Evolutionary conservation across 208 protist genomes (phyloP).

Genomic region (Trypanosoma theileri): DNA sequence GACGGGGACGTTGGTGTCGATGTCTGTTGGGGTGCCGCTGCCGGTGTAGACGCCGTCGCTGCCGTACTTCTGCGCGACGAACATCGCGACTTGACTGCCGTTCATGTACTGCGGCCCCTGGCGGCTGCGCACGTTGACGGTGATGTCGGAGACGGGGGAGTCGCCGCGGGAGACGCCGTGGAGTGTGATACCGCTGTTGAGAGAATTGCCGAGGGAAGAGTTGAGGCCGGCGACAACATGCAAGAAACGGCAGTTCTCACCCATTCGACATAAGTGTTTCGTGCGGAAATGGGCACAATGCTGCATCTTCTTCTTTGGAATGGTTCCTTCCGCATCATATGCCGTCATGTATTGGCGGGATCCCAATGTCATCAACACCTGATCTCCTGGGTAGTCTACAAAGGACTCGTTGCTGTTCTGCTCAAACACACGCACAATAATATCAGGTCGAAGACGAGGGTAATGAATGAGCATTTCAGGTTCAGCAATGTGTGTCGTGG

Average conservation of each 20-base stretch:
- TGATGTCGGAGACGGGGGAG: constrained; percentile 29
- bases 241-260: constrained; percentile 73
- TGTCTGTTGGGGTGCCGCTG: too few relatives aligned
- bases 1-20: too few relatives aligned
- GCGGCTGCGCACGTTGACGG: constrained; percentile 14
- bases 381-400: constrained; percentile 48
- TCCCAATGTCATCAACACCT: constrained; percentile 71
- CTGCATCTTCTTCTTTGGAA: constrained; percentile 72
- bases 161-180: constrained; percentile 14
- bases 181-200: constrained; percentile 3
- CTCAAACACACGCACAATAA: constrained; percentile 71
- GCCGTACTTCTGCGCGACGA: constrained; percentile 18
- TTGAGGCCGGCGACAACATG: constrained; percentile 63
- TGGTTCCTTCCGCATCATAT: constrained; percentile 32
- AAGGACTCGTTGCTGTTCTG: constrained; percentile 69
- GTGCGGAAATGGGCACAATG: constrained; percentile 83
- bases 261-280: constrained; percentile 78
- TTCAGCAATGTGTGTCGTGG: constrained; percentile 62
- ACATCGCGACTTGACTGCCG: constrained; percentile 14
- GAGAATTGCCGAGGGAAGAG: constrained; percentile 22
- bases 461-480: constrained; percentile 44
- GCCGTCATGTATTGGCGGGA: constrained; percentile 68
- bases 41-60: not conserved
- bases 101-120: not conserved
- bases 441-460: constrained; percentile 47